Conservation (phyloP, 345 rosid genomes). For the Orychophragmus violaceus region DNA sequence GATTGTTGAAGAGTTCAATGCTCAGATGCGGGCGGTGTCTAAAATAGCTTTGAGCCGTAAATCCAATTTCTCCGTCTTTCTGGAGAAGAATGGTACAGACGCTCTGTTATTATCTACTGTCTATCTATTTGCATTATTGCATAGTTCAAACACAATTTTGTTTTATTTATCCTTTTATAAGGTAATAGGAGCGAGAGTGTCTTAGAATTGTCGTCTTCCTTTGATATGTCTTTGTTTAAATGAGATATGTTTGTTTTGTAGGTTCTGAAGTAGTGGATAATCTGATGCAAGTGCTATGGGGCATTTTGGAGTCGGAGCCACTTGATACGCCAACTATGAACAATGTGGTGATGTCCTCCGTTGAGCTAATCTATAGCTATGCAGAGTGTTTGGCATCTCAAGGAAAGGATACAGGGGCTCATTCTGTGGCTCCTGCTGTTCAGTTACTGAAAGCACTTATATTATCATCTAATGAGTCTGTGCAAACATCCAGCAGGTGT, state of each 20-base stretch:
- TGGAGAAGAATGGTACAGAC: constrained; percentile 69
- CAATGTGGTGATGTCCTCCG: constrained; percentile 79
- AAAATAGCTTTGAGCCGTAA: constrained; percentile 94
- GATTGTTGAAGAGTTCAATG: constrained; percentile 88
- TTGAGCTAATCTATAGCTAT: constrained; percentile 88
- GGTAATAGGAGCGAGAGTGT: neutral
- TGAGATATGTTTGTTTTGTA: constrained; percentile 25
- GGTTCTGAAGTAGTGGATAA: constrained; percentile 93
- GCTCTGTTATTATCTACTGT: constrained; percentile 1
- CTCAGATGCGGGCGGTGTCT: constrained; percentile 94
- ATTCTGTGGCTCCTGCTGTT: constrained; percentile 89
- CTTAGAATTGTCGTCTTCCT: constrained; percentile 1
- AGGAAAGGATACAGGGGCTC: constrained; percentile 53
- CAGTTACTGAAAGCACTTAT: constrained; percentile 72
- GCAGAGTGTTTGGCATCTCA: constrained; percentile 92
- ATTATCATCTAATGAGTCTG: constrained; percentile 71
- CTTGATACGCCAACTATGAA: constrained; percentile 94
- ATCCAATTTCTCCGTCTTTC: constrained; percentile 66
- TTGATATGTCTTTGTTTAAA: constrained; percentile 19
- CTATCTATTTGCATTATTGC: constrained; percentile 4
- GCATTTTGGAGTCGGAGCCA: constrained; percentile 86
- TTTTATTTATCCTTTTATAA: constrained; percentile 8
- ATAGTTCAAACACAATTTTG: constrained; percentile 11
- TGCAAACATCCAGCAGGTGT: constrained; percentile 98
- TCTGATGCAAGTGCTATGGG: constrained; percentile 93